Base-by-base conservation (phyloP, 208 protist species). In the Porcisia hertigi region DNA sequence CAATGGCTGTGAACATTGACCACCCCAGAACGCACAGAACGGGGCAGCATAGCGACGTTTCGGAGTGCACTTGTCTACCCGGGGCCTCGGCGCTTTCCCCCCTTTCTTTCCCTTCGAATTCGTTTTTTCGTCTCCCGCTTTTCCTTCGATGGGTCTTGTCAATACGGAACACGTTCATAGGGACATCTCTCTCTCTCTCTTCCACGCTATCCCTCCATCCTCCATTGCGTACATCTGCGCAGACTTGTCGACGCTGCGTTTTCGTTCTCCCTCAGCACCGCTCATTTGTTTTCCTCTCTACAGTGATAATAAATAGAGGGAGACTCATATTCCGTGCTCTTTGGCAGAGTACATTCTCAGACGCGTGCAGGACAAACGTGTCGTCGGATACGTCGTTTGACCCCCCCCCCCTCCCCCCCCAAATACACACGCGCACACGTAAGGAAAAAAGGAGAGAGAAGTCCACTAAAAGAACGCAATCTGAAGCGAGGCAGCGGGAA, bases 61-160 rank as follows among this genome's bases (percentile, higher is more conserved):
- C 16, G 36, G 6, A 25, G 39, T 66, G 62, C 39, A 66, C 36
- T 30, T 25, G 39, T 66, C 16, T 66, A 23, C 1, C 20, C 23
- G n/a, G 39, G 23, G 62, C 4, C 20, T 66, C 62, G 41, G 39
- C 20, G 6, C 30, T 64, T 30, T 36, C n/a, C 18, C 25, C 72
- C 71, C 36, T 73, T 69, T 41, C 59, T 67, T 75, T 67, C 14
- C 25, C 36, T 41, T 14, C 8, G 23, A 7, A 25, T n/a, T 41
- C 23, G 9, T 41, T 34, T 49, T 30, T 18, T 49, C 39, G 5
- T 66, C 39, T 66, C 20, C 62, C 16, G 62, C 62, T 47, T 18
- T 49, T 25, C 45, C 62, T 66, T 66, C 59, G 7, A 66, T 45
- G 20, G 16, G 60, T 66, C 62, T 49, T 25, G 3, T 3, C 6